A percentile compares a stretch with the other conserved stretches of the same genome.
Evolutionary conservation across 805 yeast species (phyloP).

Genomic region (Wickerhamiella sorbophila): DNA sequence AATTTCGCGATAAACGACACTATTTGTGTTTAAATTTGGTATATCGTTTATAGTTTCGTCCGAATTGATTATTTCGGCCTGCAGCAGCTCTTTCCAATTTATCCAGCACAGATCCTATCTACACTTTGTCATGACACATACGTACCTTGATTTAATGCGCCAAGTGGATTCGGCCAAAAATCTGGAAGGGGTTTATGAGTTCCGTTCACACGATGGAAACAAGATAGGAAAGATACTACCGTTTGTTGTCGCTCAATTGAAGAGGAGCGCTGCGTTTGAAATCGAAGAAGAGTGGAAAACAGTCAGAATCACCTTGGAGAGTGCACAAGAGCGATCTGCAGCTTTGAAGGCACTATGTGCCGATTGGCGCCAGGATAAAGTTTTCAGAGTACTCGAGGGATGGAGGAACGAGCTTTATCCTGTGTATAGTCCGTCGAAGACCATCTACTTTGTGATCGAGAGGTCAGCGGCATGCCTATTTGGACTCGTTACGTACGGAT

Average conservation of each 20-base stretch:
- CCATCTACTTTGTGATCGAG: conserved; percentile 58
- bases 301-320: conserved; percentile 5
- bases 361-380: conserved; percentile 14
- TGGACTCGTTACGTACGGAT: conserved; percentile 85
- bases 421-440: conserved; percentile 41
- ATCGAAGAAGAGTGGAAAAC: conserved; percentile 1
- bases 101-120: too few relatives aligned
- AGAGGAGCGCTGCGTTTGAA: conserved; percentile 3
- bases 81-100: neutral
- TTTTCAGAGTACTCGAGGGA: conserved; percentile 23
- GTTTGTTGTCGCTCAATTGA: conserved; percentile 8
- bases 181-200: conserved; percentile 13
- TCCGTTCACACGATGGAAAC: conserved; percentile 22
- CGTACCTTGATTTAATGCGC: conserved; percentile 6
- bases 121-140: neutral
- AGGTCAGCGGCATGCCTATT: conserved; percentile 66
- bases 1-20: too few relatives aligned
- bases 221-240: conserved; percentile 17
- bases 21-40: too few relatives aligned
- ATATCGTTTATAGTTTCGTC: too few relatives aligned
- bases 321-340: conserved; percentile 5
- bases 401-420: conserved; percentile 84
- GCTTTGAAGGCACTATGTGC: conserved; percentile 12
- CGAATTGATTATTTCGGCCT: too few relatives aligned
- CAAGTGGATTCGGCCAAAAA: conserved; percentile 5